phyloP scores from a whole-genome alignment of 805 yeast genomes.

The Sungouiella blattae region DNA sequence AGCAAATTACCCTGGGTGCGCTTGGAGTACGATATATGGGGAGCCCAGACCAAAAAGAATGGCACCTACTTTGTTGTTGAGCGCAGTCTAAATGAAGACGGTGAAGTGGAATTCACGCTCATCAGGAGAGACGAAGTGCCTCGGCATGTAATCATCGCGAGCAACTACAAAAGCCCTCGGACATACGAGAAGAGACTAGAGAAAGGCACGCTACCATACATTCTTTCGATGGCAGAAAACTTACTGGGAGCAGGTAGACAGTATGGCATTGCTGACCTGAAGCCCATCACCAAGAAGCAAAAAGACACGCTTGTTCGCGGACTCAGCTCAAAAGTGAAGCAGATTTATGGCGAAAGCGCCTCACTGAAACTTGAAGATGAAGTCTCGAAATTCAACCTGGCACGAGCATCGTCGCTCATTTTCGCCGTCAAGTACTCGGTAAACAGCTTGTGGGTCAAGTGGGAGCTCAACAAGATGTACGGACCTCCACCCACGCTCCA shows the following conservation, averaged over 20 bases:
- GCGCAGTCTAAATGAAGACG: neutral
- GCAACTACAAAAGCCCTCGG: conserved; percentile 20
- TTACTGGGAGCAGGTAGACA: no score
- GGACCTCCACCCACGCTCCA: conserved; percentile 17
- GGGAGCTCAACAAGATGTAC: conserved; percentile 28
- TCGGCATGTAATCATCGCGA: conserved; percentile 11
- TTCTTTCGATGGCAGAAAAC: neutral
- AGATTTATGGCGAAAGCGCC: conserved; percentile 7
- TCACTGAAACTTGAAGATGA: conserved; percentile 7
- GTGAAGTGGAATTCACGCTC: conserved; percentile 2
- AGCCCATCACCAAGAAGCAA: conserved; percentile 15
- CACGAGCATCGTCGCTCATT: conserved; percentile 21
- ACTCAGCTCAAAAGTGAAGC: conserved; percentile 2
- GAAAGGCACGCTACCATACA: neutral
- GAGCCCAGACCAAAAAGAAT: no score
- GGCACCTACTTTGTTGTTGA: no score
- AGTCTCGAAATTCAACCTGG: conserved; percentile 8
- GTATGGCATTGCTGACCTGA: no score
- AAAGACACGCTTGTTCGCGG: neutral
- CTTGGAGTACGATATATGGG: conserved; percentile 35
- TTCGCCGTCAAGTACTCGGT: conserved; percentile 29
- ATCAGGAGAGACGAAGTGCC: conserved; percentile 12
- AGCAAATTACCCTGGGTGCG: conserved; percentile 24
- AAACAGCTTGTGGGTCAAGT: conserved; percentile 22
- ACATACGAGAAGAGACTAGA: neutral